Base-by-base conservation (phyloP, 371 early-diverging fungal species). In the Mucor circinelloides region DNA sequence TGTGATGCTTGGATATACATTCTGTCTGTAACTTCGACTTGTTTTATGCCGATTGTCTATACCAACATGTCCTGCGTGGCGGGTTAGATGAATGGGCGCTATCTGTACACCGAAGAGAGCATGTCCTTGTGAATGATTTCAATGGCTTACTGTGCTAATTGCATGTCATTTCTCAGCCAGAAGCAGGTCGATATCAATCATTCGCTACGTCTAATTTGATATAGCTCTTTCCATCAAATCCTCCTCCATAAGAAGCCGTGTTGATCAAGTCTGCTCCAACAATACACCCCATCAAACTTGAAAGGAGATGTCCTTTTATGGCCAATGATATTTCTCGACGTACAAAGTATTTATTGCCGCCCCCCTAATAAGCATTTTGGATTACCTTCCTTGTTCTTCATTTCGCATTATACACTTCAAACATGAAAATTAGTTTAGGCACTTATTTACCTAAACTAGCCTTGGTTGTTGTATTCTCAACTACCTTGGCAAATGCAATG, bases 401-500 rank as follows among this genome's bases (percentile, higher is more conserved):
- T 21, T n/a, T 46, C 6, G 46, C 46, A 46, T 46, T 19, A 21
- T 40, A 40, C 40, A 17, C 40, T 21, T 46, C 9, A 9, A 44
- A 13, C 6, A 67, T 67, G 68, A 61, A 57, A n/a, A 31, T 56
- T 44, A 40, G 68, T 57, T 62, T 67, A 57, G 62, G 62, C 9
- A 44, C 30, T 4, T 19, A 54, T 30, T 19, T 69, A 44, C 59
- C 60, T 69, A 60, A 54, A 44, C 64, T 69, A 59, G 69, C 27
- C 3, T 19, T 69, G 28, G 40, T 58, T 9, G 25, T 55, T 13
- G 64, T 72, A 6, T 59, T 71, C 6, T 44, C 57, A 12, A 57
- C 60, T 17, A 31, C 66, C 2, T 21, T 60, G 9, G 61, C 62
- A 0, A 9, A 55, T 19, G 76, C 77, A 30, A 81, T 81, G 81